A percentile compares a stretch with the other conserved stretches of the same genome.
These are phyloP conservation scores for Teunomyces stri DNA, from an alignment of 805 yeast species.

Conservation along the genomic window DNA sequence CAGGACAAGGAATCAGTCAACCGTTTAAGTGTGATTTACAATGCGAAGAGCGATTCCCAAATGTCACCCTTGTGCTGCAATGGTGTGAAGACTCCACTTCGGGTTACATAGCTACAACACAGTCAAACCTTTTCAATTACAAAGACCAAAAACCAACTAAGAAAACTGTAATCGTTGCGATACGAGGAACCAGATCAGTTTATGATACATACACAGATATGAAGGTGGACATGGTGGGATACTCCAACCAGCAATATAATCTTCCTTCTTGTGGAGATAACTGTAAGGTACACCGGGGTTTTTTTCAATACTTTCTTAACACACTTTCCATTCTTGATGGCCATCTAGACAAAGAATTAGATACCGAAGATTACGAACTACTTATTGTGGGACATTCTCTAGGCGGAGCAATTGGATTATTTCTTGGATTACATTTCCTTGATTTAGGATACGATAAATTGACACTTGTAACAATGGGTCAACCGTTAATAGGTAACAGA, in stretches of 20 bases:
- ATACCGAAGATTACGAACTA: slow-evolving; percentile 12
- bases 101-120: slow-evolving; percentile 39
- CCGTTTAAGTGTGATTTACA: slow-evolving; percentile 40
- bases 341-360: slow-evolving; percentile 16
- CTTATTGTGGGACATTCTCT: slow-evolving; percentile 29
- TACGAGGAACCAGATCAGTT: slow-evolving; percentile 44
- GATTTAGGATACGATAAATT: slow-evolving; percentile 32
- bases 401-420: slow-evolving; percentile 42
- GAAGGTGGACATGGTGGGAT: slow-evolving; percentile 33
- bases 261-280: slow-evolving; percentile 26
- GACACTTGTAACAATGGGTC: slow-evolving; percentile 43
- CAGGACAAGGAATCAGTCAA: slow-evolving; percentile 22
- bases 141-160: slow-evolving; percentile 13
- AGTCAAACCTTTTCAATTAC: slow-evolving; percentile 22
- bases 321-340: slow-evolving; percentile 26
- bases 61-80: slow-evolving; percentile 36
- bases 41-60: slow-evolving; percentile 35
- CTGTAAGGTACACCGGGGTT: slow-evolving; percentile 41
- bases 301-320: slow-evolving; percentile 24
- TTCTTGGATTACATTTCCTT: slow-evolving; percentile 35
- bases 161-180: slow-evolving; percentile 30
- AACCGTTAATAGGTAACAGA: slow-evolving; percentile 42
- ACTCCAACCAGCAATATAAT: slow-evolving; percentile 18
- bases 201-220: slow-evolving; percentile 40
- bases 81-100: slow-evolving; percentile 40